Evolutionary conservation across 2,329 filamentous ascomycete genomes (phyloP).

Genomic region (Fusarium albosuccineum): DNA sequence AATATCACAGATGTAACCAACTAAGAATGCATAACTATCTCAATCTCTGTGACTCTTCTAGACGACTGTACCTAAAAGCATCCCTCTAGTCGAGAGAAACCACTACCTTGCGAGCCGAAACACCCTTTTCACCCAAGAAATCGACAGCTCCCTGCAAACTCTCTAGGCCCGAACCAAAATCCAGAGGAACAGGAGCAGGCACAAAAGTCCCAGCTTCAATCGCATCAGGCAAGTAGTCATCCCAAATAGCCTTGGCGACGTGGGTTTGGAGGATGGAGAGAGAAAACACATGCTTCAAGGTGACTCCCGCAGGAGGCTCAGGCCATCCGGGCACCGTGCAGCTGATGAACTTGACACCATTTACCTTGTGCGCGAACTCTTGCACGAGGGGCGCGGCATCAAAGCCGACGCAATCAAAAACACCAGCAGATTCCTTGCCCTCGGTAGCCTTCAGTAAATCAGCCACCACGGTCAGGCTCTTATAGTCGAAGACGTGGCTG

Average conservation of each 20-base stretch:
- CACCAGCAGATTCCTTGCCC: slow-evolving; percentile 17
- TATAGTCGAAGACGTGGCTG: slow-evolving; percentile 60
- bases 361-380: slow-evolving; percentile 17
- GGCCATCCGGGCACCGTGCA: slow-evolving; percentile 17
- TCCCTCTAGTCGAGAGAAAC: slow-evolving; percentile 7
- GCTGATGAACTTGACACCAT: slow-evolving; percentile 26
- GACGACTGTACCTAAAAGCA: too few relatives aligned
- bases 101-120: slow-evolving; percentile 36
- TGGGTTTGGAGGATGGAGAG: slow-evolving; percentile 23
- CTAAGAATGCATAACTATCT: too few relatives aligned
- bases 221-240: slow-evolving; percentile 25
- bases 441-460: slow-evolving; percentile 27
- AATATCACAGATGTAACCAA: too few relatives aligned
- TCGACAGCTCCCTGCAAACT: slow-evolving; percentile 22
- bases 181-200: slow-evolving; percentile 23
- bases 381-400: slow-evolving; percentile 5
- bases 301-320: neutral
- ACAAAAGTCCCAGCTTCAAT: slow-evolving; percentile 25
- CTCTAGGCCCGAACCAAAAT: slow-evolving; percentile 27
- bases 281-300: slow-evolving; percentile 17
- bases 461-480: slow-evolving; percentile 38
- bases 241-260: slow-evolving; percentile 30
- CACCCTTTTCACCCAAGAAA: slow-evolving; percentile 21
- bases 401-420: slow-evolving; percentile 26
- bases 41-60: too few relatives aligned